phyloP scores from a whole-genome alignment of 2,329 filamentous ascomycete species.

The Colletotrichum sp. region DNA sequence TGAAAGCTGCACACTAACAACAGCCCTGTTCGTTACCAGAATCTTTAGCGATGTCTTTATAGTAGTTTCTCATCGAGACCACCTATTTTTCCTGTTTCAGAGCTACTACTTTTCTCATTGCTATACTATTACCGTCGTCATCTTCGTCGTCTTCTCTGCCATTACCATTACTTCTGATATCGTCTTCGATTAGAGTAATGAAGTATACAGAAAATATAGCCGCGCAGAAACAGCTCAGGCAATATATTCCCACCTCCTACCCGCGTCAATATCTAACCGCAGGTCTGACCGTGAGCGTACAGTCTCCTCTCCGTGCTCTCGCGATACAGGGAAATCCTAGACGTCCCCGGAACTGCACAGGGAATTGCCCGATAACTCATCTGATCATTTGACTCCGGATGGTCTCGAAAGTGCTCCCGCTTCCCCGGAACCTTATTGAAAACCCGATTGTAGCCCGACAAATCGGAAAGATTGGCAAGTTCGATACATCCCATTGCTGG shows the following conservation, averaged over 20 bases:
- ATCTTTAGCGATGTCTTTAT: background rate
- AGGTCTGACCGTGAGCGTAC: background rate
- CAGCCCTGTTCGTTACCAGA: background rate
- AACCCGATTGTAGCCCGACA: background rate
- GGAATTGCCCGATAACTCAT: background rate
- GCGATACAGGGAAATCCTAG: background rate
- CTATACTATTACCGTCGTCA: no score
- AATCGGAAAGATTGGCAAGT: background rate
- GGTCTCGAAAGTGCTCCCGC: background rate
- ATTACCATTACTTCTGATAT: no score
- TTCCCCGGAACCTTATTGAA: background rate
- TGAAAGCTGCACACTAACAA: background rate
- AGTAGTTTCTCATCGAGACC: background rate
- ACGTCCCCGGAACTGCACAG: background rate
- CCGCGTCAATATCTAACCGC: background rate
- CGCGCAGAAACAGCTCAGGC: no score
- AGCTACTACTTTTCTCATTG: no score
- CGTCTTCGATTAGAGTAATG: no score
- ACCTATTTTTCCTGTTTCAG: no score
- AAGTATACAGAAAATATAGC: no score
- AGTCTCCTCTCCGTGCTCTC: background rate
- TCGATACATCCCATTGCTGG: background rate
- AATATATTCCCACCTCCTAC: background rate
- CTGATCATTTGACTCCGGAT: background rate
- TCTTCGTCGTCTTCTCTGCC: no score